phyloP scores from a whole-genome alignment of 805 yeast species.

The Ogataea chonburiensis region DNA sequence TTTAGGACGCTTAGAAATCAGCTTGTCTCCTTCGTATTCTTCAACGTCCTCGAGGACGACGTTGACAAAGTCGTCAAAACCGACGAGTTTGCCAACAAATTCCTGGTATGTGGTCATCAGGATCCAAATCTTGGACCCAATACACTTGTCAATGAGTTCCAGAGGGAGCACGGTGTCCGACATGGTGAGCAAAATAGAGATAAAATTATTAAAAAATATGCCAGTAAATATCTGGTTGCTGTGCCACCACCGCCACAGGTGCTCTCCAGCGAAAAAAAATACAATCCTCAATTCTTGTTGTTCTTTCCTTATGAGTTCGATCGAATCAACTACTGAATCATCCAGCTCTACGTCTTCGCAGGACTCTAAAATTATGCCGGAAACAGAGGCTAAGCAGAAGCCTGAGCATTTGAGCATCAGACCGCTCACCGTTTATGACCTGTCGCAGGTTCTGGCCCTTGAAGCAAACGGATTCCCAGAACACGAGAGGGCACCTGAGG shows the following conservation, averaged over 20 bases:
- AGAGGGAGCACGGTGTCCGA: constrained; percentile 53
- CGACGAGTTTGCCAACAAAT: constrained; percentile 83
- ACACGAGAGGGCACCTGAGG: constrained; percentile 65
- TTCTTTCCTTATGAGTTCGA: constrained; percentile 10
- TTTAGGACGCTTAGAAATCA: constrained; percentile 48
- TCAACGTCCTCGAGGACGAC: constrained; percentile 81
- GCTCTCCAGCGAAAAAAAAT: constrained; percentile 1
- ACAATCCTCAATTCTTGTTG: constrained; percentile 1
- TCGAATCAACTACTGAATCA: constrained; percentile 32
- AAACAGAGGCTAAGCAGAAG: constrained; percentile 30
- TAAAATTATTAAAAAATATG: neutral
- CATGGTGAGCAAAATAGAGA: constrained; percentile 2
- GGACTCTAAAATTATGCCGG: constrained; percentile 18
- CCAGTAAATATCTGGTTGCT: neutral
- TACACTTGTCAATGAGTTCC: constrained; percentile 83
- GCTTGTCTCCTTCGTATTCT: constrained; percentile 47
- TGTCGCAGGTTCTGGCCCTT: constrained; percentile 55
- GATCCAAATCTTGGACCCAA: constrained; percentile 78
- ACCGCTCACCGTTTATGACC: constrained; percentile 76
- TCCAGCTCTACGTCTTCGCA: constrained; percentile 22
- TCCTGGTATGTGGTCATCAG: constrained; percentile 65
- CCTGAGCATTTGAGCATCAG: constrained; percentile 68
- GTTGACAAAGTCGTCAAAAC: constrained; percentile 94
- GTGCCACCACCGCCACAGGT: constrained; percentile 6
- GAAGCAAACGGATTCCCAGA: constrained; percentile 72